Evolutionary conservation across 345 rosid species (phyloP).

Genomic region (Melastoma malabathricum): DNA sequence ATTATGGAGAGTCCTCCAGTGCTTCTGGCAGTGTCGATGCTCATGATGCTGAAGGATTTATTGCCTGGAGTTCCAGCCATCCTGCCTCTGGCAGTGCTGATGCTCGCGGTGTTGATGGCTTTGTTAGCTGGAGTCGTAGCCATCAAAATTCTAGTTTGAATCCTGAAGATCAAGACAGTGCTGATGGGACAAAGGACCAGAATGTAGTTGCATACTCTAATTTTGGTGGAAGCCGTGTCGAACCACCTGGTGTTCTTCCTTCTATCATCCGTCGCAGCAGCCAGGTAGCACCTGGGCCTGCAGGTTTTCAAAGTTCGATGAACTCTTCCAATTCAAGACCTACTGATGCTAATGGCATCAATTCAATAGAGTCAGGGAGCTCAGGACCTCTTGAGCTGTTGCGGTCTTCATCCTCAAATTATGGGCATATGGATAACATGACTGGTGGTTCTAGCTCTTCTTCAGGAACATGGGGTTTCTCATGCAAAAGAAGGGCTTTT

Average conservation of each 20-base stretch:
- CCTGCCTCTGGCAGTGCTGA: conserved; percentile 34
- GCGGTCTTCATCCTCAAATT: conserved; percentile 39
- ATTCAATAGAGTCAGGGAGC: conserved; percentile 16
- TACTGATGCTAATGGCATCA: conserved; percentile 18
- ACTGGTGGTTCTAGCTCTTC: conserved; percentile 44
- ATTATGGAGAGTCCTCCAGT: conserved; percentile 26
- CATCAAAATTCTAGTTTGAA: conserved; percentile 44
- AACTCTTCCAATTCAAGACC: conserved; percentile 24
- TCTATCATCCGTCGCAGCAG: conserved; percentile 23
- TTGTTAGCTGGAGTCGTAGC: conserved; percentile 44
- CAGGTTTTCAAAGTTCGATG: conserved; percentile 39
- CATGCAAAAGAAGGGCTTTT: conserved; percentile 86
- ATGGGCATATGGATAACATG: conserved; percentile 42
- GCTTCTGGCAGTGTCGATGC: conserved; percentile 22
- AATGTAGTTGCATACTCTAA: conserved; percentile 24
- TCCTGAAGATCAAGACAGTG: conserved; percentile 29
- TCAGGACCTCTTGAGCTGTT: conserved; percentile 10
- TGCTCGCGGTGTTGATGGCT: conserved; percentile 24
- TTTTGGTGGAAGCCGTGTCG: conserved; percentile 39
- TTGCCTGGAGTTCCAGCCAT: conserved; percentile 60
- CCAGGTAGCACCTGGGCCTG: conserved; percentile 30
- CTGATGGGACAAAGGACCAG: conserved; percentile 36
- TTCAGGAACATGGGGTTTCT: conserved; percentile 52
- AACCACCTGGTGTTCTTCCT: conserved; percentile 18
- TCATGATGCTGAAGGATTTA: conserved; percentile 28